Conservation (phyloP, 768 basidiomycete species). For the Termitomyces sp. region DNA sequence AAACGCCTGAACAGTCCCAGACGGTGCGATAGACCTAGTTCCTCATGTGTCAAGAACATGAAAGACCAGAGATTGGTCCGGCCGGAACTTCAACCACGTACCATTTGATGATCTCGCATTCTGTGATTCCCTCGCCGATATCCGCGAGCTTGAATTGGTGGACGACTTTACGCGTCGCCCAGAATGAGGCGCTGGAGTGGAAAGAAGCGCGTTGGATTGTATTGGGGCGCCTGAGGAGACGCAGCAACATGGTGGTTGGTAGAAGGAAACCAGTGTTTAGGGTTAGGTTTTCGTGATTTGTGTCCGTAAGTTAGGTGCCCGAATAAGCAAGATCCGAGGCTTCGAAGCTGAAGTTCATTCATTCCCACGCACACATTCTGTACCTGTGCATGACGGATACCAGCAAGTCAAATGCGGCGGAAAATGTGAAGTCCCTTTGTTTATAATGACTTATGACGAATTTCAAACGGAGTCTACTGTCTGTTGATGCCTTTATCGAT, state of each 20-base stretch:
- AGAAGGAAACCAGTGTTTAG: conserved; percentile 17
- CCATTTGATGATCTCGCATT: conserved; percentile 89
- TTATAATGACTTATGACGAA: too few species aligned
- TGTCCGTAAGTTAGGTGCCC: neutral
- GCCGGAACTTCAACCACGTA: conserved; percentile 35
- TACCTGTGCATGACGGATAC: too few species aligned
- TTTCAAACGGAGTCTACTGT: too few species aligned
- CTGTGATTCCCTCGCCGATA: conserved; percentile 89
- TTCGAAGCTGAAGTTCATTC: too few species aligned
- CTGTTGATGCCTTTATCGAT: too few species aligned
- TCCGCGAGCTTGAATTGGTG: conserved; percentile 77
- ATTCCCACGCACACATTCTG: too few species aligned
- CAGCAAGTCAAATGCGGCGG: too few species aligned
- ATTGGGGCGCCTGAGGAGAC: conserved; percentile 26
- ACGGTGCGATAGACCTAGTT: conserved; percentile 60
- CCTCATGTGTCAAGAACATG: neutral
- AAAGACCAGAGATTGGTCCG: conserved; percentile 13
- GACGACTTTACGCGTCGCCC: conserved; percentile 32
- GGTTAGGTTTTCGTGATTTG: conserved; percentile 17
- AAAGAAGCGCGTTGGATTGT: conserved; percentile 20
- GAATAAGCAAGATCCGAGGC: conserved; percentile 6
- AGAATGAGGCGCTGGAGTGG: conserved; percentile 27
- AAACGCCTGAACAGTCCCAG: conserved; percentile 53
- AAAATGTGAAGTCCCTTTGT: too few species aligned
- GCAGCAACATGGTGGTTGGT: conserved; percentile 27